These are phyloP conservation scores for Irineochytrium annulatum DNA, from an alignment of 192 early-diverging fungal species.

Conservation along the genomic window DNA sequence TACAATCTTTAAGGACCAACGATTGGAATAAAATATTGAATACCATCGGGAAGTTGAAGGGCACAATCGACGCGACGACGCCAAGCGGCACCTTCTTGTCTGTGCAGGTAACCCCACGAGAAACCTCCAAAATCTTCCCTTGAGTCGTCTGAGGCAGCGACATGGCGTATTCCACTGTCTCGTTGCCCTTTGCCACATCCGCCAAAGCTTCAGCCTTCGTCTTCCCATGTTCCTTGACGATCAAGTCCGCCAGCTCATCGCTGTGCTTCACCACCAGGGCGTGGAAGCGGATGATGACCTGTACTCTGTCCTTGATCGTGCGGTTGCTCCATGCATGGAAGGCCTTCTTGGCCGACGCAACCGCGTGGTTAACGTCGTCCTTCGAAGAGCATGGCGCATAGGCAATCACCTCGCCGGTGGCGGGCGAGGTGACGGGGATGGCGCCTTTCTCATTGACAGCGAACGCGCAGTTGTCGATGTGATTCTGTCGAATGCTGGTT, in stretches of 20 bases:
- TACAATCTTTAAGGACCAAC: no score
- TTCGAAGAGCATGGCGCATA: slow-evolving; percentile 56
- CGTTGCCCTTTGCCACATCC: slow-evolving; percentile 72
- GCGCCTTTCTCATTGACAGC: no score
- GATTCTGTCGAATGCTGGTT: no score
- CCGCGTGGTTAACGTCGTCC: slow-evolving; percentile 57
- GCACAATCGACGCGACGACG: slow-evolving; percentile 74
- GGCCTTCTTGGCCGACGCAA: slow-evolving; percentile 44
- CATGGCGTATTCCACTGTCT: slow-evolving; percentile 75
- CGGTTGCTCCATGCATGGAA: slow-evolving; percentile 30
- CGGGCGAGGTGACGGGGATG: slow-evolving; percentile 62
- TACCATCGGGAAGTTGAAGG: slow-evolving; percentile 75
- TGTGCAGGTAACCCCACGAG: slow-evolving; percentile 53
- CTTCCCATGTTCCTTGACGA: slow-evolving; percentile 79
- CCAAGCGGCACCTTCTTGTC: slow-evolving; percentile 66
- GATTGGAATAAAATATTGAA: not conserved
- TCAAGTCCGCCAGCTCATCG: slow-evolving; percentile 66
- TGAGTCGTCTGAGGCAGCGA: slow-evolving; percentile 60
- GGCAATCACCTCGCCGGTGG: slow-evolving; percentile 58
- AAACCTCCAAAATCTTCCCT: slow-evolving; percentile 63
- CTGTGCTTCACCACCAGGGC: slow-evolving; percentile 47
- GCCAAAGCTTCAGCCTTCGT: slow-evolving; percentile 65
- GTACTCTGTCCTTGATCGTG: slow-evolving; percentile 69
- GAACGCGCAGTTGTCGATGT: no score
- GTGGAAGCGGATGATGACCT: slow-evolving; percentile 59